phyloP scores from a whole-genome alignment of 164 flowering plant species.

The Cinnamomum micranthum region DNA sequence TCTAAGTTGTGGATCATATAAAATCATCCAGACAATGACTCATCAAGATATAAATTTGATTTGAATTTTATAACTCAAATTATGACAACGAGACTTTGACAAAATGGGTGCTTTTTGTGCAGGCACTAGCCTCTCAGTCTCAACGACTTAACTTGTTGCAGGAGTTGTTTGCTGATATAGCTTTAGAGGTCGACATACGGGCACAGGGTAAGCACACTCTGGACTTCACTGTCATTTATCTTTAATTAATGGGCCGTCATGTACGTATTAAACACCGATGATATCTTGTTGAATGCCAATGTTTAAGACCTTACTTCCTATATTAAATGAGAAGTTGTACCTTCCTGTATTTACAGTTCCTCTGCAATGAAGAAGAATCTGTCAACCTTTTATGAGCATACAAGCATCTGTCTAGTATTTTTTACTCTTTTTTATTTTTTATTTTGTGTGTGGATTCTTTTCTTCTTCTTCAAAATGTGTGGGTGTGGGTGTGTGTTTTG shows the following conservation, averaged over 20 bases:
- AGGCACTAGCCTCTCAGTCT: conserved; percentile 70
- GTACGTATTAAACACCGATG: background rate
- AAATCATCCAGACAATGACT: background rate
- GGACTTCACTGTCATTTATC: background rate
- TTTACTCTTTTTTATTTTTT: too few relatives aligned
- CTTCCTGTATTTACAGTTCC: too few relatives aligned
- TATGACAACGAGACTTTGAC: background rate
- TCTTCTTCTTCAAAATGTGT: too few relatives aligned
- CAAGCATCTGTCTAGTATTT: too few relatives aligned
- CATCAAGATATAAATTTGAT: background rate
- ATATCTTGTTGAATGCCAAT: too few relatives aligned
- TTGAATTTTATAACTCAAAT: background rate
- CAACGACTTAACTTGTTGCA: conserved; percentile 77
- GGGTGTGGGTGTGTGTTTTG: too few relatives aligned
- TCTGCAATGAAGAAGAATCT: too few relatives aligned
- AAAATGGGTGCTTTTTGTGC: conserved; percentile 9
- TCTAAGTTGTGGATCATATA: background rate
- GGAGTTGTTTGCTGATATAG: conserved; percentile 85
- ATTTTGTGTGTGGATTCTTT: too few relatives aligned
- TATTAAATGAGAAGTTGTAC: too few relatives aligned
- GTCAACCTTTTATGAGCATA: too few relatives aligned
- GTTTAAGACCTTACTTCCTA: too few relatives aligned
- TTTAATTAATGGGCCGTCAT: background rate
- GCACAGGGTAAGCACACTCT: conserved; percentile 55
- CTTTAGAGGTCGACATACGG: conserved; percentile 83